A percentile compares a stretch with the other conserved stretches of the same genome.
Conservation (phyloP, 805 yeast species). For the Candida ipomoeae region DNA sequence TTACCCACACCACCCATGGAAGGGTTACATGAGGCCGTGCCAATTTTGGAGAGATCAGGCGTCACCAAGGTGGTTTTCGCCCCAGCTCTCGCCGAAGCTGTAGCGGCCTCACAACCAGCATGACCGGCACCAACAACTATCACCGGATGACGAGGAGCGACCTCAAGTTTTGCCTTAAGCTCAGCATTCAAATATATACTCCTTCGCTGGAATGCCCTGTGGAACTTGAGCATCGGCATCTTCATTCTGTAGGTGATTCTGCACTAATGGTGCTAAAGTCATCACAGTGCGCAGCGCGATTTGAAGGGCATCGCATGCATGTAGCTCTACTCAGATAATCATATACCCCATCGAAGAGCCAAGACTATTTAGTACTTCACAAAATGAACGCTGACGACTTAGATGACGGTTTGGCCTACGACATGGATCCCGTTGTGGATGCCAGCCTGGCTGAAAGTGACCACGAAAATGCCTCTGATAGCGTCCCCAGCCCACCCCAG, state of each 20-base stretch:
- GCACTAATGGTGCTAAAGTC: not conserved
- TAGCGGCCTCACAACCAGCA: constrained; percentile 97
- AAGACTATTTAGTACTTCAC: not conserved
- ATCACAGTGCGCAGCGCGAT: constrained; percentile 3
- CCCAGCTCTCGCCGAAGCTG: constrained; percentile 88
- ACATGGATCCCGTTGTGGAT: constrained; percentile 34
- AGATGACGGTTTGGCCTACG: constrained; percentile 73
- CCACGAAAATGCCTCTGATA: constrained; percentile 6
- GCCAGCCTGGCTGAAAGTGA: constrained; percentile 11
- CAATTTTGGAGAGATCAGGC: constrained; percentile 70
- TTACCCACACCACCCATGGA: constrained; percentile 98
- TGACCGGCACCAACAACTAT: constrained; percentile 97
- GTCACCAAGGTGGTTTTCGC: constrained; percentile 68
- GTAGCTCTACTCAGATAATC: not conserved
- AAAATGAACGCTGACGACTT: constrained; percentile 53
- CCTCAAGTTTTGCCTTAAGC: constrained; percentile 24
- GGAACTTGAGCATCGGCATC: not conserved
- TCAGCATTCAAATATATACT: constrained; percentile 34
- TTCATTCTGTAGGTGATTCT: not conserved
- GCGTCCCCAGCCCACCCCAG: not conserved
- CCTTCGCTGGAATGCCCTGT: constrained; percentile 5
- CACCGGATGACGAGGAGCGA: constrained; percentile 51
- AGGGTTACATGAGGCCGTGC: constrained; percentile 96
- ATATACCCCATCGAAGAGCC: not conserved
- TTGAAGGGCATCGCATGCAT: constrained; percentile 1